Evolutionary conservation across 2,329 filamentous ascomycete species (phyloP).

Genomic region (Stagonosporopsis tanaceti): DNA sequence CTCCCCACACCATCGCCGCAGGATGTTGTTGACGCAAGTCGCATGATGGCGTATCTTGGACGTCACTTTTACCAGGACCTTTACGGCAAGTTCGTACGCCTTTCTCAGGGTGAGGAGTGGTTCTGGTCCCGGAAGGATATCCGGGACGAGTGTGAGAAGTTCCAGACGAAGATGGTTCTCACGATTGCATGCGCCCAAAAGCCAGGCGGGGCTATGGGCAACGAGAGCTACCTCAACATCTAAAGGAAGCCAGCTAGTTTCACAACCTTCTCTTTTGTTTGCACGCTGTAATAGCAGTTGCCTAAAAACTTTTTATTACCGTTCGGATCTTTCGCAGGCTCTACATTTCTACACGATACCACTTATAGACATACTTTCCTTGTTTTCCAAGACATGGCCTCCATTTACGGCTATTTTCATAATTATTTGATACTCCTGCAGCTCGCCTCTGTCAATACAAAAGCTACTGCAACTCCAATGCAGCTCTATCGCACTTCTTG

Average conservation of each 20-base stretch:
- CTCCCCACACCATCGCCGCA: slow-evolving; percentile 27
- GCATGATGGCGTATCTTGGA: slow-evolving; percentile 39
- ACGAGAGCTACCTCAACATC: slow-evolving; percentile 32
- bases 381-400: neutral
- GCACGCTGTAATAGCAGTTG: neutral
- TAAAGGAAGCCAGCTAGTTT: neutral
- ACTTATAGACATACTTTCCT: slow-evolving; percentile 18
- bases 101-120: slow-evolving; percentile 34
- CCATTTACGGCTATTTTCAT: neutral
- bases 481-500: neutral
- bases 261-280: neutral
- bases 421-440: neutral
- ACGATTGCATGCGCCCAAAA: slow-evolving; percentile 38
- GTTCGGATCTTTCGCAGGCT: neutral
- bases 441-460: neutral
- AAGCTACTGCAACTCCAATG: neutral
- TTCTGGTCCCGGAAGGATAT: slow-evolving; percentile 36
- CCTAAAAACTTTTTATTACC: neutral
- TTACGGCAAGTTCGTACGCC: slow-evolving; percentile 30
- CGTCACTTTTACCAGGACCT: slow-evolving; percentile 38
- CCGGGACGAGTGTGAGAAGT: slow-evolving; percentile 33
- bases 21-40: slow-evolving; percentile 30
- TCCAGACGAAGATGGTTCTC: slow-evolving; percentile 38
- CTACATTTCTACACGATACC: slow-evolving; percentile 20
- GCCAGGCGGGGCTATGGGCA: slow-evolving; percentile 15